These are phyloP conservation scores for Plasmodium coatneyi DNA, from an alignment of 169 alveolate genomes.

Conservation along the genomic window DNA sequence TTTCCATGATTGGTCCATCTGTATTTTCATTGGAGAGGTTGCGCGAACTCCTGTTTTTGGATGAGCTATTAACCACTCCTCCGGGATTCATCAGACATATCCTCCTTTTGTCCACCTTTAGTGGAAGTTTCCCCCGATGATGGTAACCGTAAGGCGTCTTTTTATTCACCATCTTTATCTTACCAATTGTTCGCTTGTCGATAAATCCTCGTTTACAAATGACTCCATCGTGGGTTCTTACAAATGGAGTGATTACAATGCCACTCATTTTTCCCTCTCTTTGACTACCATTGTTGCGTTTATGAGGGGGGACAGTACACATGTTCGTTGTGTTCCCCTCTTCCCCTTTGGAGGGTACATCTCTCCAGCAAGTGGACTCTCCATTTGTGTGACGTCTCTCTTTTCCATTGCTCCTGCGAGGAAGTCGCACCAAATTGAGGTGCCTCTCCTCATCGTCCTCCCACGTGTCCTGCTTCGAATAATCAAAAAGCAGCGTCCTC, in stretches of 20 bases:
- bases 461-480: background rate
- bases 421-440: background rate
- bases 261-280: background rate
- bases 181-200: background rate
- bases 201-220: background rate
- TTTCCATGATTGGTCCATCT: background rate
- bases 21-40: background rate
- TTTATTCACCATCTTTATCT: background rate
- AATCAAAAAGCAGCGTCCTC: slow-evolving; percentile 21
- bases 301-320: background rate
- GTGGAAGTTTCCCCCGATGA: background rate
- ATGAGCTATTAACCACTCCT: background rate
- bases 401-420: background rate
- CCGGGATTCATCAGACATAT: background rate
- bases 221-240: background rate
- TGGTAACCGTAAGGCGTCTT: background rate
- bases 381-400: background rate
- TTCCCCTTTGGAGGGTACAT: background rate
- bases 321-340: background rate
- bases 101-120: background rate
- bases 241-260: background rate
- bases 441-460: background rate
- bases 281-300: background rate
- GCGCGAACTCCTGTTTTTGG: background rate
- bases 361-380: background rate